Base-by-base conservation (phyloP, 805 yeast genomes). In the Teunomyces aglyptinius region DNA sequence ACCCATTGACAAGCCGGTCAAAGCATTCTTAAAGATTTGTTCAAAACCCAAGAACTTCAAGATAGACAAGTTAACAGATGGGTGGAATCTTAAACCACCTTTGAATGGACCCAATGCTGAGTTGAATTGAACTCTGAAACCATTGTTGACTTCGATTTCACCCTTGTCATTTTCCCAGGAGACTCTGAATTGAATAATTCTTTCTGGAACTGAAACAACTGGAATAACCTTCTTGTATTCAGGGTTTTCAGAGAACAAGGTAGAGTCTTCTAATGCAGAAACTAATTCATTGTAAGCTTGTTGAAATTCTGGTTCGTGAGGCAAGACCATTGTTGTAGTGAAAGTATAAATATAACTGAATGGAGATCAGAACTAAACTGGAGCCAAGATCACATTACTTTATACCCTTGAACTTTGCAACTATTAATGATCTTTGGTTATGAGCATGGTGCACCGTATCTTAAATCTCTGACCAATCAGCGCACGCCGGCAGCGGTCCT, bases 51-150 rank as follows among this genome's bases (percentile, higher is more conserved):
- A 80, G 76, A 92, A 92, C 78, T 92, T 92, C 68, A 92, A 82
- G 71, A 92, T 89, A 48, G 97, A 89, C 63, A 92, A 80, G 76
- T 91, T 94, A 60, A 92, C 99, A 47, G 96, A 78, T 63, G 97
- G 97, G 79, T 92, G 98, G 83, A 92, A 86, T 75, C 99, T 85
- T 61, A 92, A 81, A 69, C 99, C 99, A 68, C 99, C 99, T 80
- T 92, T 92, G 88, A 89, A 92, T 61, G 99, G 99, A 68, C 99
- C 99, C 57, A 94, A 80, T 47, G 97, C 96, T 47, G 97, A 89
- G 85, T 90, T 92, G 82, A 89, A 92, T 78, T 92, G 99, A 54
- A 92, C 97, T 77, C 99, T 83, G 90, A 81, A 92, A 71, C 98
- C 99, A 59, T 90, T 82, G 84, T 94, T 94, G 57, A 92, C 96